Conservation (phyloP, 768 basidiomycete genomes). For the Brasilioporus rufonigricans region DNA sequence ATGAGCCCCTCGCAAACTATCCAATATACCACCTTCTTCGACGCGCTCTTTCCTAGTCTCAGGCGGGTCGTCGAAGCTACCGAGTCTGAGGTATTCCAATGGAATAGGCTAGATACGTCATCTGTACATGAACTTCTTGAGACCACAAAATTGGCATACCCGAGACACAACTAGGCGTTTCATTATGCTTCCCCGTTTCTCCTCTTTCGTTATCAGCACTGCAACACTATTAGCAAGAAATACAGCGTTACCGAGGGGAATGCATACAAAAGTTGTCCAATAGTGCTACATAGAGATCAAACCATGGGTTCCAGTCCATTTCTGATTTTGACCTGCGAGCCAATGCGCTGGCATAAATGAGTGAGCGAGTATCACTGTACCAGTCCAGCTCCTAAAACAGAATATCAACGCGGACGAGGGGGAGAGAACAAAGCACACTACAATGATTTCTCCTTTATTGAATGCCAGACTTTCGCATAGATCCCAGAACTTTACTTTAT, state of each 20-base stretch:
- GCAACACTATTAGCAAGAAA: conserved; percentile 3
- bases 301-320: conserved; percentile 68
- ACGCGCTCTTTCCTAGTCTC: conserved; percentile 63
- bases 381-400: conserved; percentile 73
- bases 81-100: conserved; percentile 73
- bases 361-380: conserved; percentile 68
- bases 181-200: conserved; percentile 47
- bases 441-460: conserved; percentile 79
- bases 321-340: conserved; percentile 62
- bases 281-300: conserved; percentile 60
- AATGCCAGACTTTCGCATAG: conserved; percentile 74
- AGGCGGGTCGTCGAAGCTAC: conserved; percentile 53
- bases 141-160: conserved; percentile 39
- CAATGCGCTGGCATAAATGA: conserved; percentile 67
- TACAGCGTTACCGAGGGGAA: neutral
- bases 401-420: conserved; percentile 3
- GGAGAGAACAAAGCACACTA: conserved; percentile 34
- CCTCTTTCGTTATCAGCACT: conserved; percentile 69
- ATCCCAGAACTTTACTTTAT: conserved; percentile 85
- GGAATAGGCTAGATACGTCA: conserved; percentile 62
- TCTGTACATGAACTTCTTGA: conserved; percentile 5
- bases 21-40: conserved; percentile 58
- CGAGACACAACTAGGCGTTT: conserved; percentile 61
- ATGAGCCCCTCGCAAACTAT: conserved; percentile 50
- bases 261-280: conserved; percentile 75